Conservation (phyloP, 2,329 filamentous ascomycete genomes). For the Neoascochyta sp. region DNA sequence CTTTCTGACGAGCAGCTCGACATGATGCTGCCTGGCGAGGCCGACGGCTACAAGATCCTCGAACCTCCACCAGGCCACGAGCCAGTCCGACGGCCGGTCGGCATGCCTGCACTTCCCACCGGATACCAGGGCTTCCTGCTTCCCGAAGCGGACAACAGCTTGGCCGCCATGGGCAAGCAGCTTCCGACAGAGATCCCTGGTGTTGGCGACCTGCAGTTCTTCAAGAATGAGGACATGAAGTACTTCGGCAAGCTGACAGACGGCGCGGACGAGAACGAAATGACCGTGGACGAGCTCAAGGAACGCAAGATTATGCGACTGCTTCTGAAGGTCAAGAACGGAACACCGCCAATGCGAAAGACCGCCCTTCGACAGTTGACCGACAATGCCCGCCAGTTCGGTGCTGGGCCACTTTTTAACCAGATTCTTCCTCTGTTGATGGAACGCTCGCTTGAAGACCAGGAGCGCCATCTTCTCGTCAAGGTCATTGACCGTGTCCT, state of each 20-base stretch:
- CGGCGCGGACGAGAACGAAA: conserved; percentile 81
- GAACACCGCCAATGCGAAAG: conserved; percentile 97
- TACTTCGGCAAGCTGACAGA: conserved; percentile 98
- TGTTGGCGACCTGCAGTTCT: conserved; percentile 93
- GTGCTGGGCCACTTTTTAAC: conserved; percentile 89
- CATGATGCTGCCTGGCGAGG: conserved; percentile 80
- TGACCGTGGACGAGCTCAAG: conserved; percentile 93
- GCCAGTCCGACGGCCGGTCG: conserved; percentile 69
- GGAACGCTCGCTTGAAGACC: conserved; percentile 97
- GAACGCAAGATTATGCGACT: conserved; percentile 98
- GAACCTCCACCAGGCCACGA: conserved; percentile 90
- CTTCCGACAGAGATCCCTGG: conserved; percentile 94
- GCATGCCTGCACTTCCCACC: conserved; percentile 69
- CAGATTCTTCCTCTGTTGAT: conserved; percentile 95
- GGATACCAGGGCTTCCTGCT: conserved; percentile 84
- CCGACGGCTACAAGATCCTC: conserved; percentile 88
- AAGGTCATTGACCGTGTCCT: conserved; percentile 98
- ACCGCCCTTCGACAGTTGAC: conserved; percentile 95
- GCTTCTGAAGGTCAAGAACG: conserved; percentile 97
- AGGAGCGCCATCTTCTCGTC: conserved; percentile 95
- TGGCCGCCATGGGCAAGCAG: conserved; percentile 74
- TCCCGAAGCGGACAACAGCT: conserved; percentile 85
- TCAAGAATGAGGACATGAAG: conserved; percentile 97
- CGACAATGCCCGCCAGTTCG: conserved; percentile 94
- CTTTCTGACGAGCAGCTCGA: conserved; percentile 94